Conservation (phyloP, 208 protist genomes). For the Leishmania guyanensis region DNA sequence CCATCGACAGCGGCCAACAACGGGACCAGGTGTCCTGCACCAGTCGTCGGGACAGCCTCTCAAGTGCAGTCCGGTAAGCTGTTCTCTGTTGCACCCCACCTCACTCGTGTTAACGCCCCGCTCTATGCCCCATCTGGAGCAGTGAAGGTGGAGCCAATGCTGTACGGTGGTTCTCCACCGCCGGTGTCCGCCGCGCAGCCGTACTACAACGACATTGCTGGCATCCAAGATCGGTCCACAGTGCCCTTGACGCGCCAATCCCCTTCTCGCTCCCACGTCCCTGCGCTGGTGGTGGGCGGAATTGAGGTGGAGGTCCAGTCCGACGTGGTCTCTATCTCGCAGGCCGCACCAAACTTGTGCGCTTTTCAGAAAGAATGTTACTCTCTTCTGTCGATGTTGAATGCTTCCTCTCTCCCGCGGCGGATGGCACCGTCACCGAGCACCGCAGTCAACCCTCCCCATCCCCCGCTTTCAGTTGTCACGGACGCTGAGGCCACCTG, state of each 20-base stretch:
- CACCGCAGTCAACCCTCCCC: not conserved
- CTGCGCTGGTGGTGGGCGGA: constrained; percentile 3
- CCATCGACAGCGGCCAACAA: not conserved
- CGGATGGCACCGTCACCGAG: not conserved
- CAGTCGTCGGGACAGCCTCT: not conserved
- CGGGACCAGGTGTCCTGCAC: not conserved
- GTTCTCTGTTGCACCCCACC: not conserved
- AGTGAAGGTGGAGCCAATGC: not conserved
- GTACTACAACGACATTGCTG: constrained; percentile 18
- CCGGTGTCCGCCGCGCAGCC: not conserved
- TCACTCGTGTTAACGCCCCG: constrained; percentile 25
- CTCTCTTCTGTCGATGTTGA: constrained; percentile 32
- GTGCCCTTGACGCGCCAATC: not conserved
- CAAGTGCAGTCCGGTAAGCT: too few species aligned
- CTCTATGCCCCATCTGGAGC: constrained; percentile 21
- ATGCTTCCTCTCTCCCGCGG: not conserved
- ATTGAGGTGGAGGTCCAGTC: constrained; percentile 25
- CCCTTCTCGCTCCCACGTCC: not conserved
- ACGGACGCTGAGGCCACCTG: not conserved
- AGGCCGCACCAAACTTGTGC: constrained; percentile 26
- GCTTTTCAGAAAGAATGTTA: constrained; percentile 40
- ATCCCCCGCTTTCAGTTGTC: not conserved
- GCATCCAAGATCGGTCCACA: constrained; percentile 5
- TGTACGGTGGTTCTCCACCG: not conserved
- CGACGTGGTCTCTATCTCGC: constrained; percentile 12